Evolutionary conservation across 805 yeast genomes (phyloP).

Genomic region (Yamadazyma scolyti): DNA sequence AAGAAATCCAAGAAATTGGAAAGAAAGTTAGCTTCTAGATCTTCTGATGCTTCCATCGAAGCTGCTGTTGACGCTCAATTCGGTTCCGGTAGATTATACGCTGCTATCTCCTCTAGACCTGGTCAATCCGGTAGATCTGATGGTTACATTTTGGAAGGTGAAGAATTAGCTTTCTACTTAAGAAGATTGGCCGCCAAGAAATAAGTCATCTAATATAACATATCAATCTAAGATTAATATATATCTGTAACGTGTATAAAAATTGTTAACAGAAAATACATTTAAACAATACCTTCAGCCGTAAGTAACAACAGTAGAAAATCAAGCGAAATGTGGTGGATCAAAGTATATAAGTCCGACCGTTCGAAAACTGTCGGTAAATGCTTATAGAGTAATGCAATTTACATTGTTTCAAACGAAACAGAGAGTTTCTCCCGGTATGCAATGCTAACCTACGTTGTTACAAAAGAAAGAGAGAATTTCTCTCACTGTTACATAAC

Average conservation of each 20-base stretch:
- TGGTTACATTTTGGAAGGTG: slow-evolving; percentile 99
- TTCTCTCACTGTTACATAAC: too few relatives aligned
- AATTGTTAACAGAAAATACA: too few relatives aligned
- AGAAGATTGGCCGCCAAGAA: slow-evolving; percentile 99
- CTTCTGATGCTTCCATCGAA: slow-evolving; percentile 80
- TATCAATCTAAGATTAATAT: slow-evolving; percentile 7
- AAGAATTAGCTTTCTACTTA: slow-evolving; percentile 99
- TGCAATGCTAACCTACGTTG: too few relatives aligned
- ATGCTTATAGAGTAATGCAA: too few relatives aligned
- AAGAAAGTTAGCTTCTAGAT: slow-evolving; percentile 93
- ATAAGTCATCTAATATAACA: slow-evolving; percentile 42
- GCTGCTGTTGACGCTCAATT: slow-evolving; percentile 92
- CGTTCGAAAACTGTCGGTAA: too few relatives aligned
- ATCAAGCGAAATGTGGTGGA: too few relatives aligned
- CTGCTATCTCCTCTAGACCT: slow-evolving; percentile 98
- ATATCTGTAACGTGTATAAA: slow-evolving; percentile 10
- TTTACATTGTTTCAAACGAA: too few relatives aligned
- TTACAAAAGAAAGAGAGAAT: too few relatives aligned
- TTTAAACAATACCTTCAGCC: too few relatives aligned
- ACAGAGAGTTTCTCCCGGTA: too few relatives aligned
- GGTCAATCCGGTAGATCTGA: slow-evolving; percentile 99
- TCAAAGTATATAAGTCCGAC: too few relatives aligned
- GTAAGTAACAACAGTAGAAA: too few relatives aligned
- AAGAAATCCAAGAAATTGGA: slow-evolving; percentile 75
- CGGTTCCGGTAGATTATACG: slow-evolving; percentile 98